Percentiles rank a stretch among this genome's conserved stretches.
Evolutionary conservation across 163 green algal species (phyloP).

Genomic region (Coccomyxa subellipsoidea): DNA sequence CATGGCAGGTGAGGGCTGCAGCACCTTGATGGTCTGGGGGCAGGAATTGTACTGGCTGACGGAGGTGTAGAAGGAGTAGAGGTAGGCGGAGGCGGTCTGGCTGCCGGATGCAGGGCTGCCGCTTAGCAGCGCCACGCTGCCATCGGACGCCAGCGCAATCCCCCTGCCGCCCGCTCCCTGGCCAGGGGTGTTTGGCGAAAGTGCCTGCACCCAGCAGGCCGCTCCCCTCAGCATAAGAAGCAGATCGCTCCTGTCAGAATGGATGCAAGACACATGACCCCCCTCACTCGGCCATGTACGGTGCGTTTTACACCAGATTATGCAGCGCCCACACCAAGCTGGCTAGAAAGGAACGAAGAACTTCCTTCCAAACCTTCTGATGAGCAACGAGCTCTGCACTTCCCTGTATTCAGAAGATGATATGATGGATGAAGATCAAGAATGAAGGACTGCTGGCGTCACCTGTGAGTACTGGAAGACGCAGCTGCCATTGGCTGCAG

Average conservation of each 20-base stretch:
- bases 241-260: no score
- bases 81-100: neutral
- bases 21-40: neutral
- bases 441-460: no score
- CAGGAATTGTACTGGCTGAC: constrained; percentile 4
- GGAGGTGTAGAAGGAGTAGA: neutral
- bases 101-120: neutral
- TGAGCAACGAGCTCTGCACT: no score
- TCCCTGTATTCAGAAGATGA: no score
- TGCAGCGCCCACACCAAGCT: no score
- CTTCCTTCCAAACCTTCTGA: no score
- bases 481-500: neutral
- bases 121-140: neutral
- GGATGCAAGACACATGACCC: no score
- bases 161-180: neutral
- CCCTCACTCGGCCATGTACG: no score
- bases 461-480: neutral
- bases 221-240: neutral
- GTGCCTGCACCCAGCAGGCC: neutral
- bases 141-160: neutral
- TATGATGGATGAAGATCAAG: no score
- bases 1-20: neutral
- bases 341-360: no score
- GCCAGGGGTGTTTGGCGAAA: neutral
- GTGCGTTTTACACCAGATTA: no score